Conservation (phyloP, 768 basidiomycete genomes). For the Suillus placidus region DNA sequence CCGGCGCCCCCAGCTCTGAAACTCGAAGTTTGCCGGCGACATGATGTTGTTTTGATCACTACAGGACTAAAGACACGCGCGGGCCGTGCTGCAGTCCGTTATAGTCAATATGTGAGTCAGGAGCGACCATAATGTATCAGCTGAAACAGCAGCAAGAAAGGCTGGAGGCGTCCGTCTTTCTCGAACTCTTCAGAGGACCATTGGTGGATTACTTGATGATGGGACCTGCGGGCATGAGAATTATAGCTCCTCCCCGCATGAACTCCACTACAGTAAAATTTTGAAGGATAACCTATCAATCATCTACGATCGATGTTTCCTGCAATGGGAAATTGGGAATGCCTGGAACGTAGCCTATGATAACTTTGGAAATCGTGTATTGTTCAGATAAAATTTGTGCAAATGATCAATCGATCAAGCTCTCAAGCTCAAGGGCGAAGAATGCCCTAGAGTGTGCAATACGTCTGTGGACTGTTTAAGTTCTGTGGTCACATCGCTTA, state of each 20-base stretch:
- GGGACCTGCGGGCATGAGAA: not conserved
- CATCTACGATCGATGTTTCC: not conserved
- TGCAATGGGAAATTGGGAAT: not conserved
- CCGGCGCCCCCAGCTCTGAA: not conserved
- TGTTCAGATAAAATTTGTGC: not conserved
- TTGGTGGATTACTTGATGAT: not conserved
- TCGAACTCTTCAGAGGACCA: not conserved
- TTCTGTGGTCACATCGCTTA: not conserved
- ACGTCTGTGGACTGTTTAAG: not conserved
- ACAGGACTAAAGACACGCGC: not conserved
- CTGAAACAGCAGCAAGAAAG: not conserved
- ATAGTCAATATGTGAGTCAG: too few relatives aligned
- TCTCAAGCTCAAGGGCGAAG: not conserved
- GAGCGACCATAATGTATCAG: too few relatives aligned
- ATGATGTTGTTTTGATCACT: not conserved
- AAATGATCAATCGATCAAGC: not conserved
- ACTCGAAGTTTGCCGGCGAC: not conserved
- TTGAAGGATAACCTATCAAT: not conserved
- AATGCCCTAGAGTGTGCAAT: not conserved
- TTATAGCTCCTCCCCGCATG: not conserved
- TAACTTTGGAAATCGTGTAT: not conserved
- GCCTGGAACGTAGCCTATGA: not conserved
- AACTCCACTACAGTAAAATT: not conserved
- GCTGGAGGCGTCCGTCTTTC: not conserved
- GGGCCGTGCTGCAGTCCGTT: not conserved